Conservation (phyloP, 2,329 filamentous ascomycete species). For the Colletotrichum salicis region DNA sequence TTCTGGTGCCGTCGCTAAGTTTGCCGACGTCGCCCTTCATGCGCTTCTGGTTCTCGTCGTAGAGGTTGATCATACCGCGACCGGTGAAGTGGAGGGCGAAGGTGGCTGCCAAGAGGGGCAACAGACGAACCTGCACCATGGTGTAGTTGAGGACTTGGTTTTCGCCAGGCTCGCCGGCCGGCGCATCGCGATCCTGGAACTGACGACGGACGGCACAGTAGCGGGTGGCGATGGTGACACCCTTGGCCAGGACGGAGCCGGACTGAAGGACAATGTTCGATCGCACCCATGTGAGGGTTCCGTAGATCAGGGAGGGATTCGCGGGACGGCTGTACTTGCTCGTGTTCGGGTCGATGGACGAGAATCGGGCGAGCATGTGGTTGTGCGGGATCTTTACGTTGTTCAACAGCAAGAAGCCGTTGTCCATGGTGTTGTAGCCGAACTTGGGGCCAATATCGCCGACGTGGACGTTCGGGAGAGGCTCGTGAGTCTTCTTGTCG, state of each 20-base stretch:
- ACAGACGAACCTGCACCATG: constrained; percentile 79
- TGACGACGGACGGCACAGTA: constrained; percentile 81
- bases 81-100: constrained; percentile 86
- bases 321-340: constrained; percentile 75
- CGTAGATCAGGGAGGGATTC: constrained; percentile 76
- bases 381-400: constrained; percentile 79
- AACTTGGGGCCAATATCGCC: constrained; percentile 86
- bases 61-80: constrained; percentile 78
- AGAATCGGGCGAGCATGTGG: constrained; percentile 60
- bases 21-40: constrained; percentile 62
- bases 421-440: constrained; percentile 85
- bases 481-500: constrained; percentile 75
- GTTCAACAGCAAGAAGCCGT: constrained; percentile 82
- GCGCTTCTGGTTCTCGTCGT: constrained; percentile 76
- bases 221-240: constrained; percentile 80
- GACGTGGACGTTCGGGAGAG: constrained; percentile 75
- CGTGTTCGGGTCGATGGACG: constrained; percentile 73
- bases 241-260: constrained; percentile 76
- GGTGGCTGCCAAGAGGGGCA: constrained; percentile 77
- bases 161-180: constrained; percentile 67
- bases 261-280: constrained; percentile 79
- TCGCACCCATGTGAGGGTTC: constrained; percentile 80
- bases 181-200: constrained; percentile 79
- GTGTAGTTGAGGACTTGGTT: constrained; percentile 84
- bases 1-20: constrained; percentile 57